Percentiles rank a stretch among this genome's conserved stretches.
These are phyloP conservation scores for Pythium apleroticum DNA, from an alignment of 352 stramenopile species.

Conservation along the genomic window DNA sequence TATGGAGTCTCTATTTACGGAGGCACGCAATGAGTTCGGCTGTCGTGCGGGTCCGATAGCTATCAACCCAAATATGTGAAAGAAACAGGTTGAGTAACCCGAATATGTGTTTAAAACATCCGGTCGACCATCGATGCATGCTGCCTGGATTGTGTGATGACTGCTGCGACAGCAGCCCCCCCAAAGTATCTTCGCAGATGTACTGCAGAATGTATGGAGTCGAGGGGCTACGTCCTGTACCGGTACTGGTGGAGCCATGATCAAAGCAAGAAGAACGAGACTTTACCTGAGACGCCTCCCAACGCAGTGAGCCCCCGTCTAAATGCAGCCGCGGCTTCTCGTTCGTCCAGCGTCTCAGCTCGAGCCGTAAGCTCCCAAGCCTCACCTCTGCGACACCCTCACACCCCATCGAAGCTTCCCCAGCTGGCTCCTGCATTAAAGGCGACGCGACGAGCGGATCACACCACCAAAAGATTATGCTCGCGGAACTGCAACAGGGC, in stretches of 20 bases:
- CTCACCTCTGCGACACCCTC: neutral
- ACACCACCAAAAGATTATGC: conserved; percentile 1
- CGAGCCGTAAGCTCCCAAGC: neutral
- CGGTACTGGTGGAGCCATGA: neutral
- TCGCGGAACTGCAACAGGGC: neutral
- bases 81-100: neutral
- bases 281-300: neutral
- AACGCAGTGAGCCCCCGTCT: neutral
- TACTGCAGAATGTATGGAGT: neutral
- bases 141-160: conserved; percentile 1
- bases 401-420: neutral
- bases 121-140: neutral
- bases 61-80: neutral
- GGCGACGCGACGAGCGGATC: neutral
- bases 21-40: neutral
- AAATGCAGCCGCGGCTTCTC: neutral
- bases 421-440: neutral
- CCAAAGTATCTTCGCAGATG: neutral
- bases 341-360: neutral
- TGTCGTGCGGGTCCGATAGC: neutral
- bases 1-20: neutral
- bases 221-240: too few species aligned
- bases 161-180: neutral
- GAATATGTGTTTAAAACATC: neutral
- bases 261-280: neutral